These are phyloP conservation scores for Leishmania mexicana DNA, from an alignment of 208 protist species.

Conservation along the genomic window DNA sequence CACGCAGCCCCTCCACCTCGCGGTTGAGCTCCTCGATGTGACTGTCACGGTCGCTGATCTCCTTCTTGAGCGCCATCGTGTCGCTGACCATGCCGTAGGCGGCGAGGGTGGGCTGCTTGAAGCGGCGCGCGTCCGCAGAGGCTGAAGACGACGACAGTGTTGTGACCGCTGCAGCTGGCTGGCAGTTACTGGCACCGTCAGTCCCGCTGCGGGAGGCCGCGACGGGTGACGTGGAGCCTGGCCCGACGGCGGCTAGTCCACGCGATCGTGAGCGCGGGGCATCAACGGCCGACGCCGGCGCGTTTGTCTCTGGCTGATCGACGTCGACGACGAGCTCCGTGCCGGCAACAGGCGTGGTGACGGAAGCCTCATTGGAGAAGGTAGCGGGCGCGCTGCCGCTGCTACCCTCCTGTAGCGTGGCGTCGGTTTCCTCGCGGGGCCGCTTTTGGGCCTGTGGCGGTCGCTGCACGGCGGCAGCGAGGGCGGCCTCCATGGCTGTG, in stretches of 20 bases:
- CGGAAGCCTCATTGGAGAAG: constrained; percentile 18
- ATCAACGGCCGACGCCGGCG: background rate
- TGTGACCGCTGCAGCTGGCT: background rate
- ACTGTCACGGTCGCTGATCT: constrained; percentile 50
- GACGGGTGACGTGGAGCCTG: background rate
- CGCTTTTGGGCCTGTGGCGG: constrained; percentile 9
- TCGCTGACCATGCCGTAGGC: constrained; percentile 68
- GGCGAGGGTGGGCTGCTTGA: constrained; percentile 68
- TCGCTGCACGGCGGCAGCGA: constrained; percentile 7
- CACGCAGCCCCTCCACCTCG: constrained; percentile 23
- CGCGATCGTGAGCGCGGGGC: background rate
- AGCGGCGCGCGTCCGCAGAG: constrained; percentile 25
- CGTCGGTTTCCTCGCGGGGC: constrained; percentile 9
- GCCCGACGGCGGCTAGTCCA: background rate
- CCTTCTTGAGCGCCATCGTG: constrained; percentile 49
- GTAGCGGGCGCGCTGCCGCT: constrained; percentile 17
- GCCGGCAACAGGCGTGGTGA: constrained; percentile 4
- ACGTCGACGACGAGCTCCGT: constrained; percentile 22
- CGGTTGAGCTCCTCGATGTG: constrained; percentile 61
- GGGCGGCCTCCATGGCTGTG: constrained; percentile 7
- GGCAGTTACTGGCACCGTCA: background rate
- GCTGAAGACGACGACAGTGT: constrained; percentile 2
- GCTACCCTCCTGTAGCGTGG: constrained; percentile 2
- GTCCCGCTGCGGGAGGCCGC: background rate
- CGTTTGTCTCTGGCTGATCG: constrained; percentile 11